These are phyloP conservation scores for Gaeumannomyces tritici DNA, from an alignment of 2,329 filamentous ascomycete species.

Conservation along the genomic window DNA sequence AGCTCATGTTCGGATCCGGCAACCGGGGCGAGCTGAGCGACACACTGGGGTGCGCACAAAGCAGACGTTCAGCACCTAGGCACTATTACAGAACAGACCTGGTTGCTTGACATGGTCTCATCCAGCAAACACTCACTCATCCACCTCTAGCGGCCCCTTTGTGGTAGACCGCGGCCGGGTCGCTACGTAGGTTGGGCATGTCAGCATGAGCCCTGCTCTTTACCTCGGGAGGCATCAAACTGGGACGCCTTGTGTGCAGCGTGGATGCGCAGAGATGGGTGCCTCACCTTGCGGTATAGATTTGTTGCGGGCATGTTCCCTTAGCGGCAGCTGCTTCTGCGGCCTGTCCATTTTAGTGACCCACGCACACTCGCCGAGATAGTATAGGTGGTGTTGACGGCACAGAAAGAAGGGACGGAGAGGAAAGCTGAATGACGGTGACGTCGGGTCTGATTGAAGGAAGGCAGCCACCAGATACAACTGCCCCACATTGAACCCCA, in stretches of 20 bases:
- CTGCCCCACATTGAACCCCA: not conserved
- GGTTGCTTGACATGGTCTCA: not conserved
- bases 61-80: not conserved
- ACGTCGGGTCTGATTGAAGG: not conserved
- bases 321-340: not conserved
- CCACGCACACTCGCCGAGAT: not conserved
- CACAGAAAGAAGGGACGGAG: not conserved
- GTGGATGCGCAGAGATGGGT: not conserved
- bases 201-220: not conserved
- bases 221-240: not conserved
- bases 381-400: not conserved
- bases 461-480: no score
- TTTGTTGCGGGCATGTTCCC: conserved; percentile 1
- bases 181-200: not conserved
- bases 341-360: not conserved
- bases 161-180: conserved; percentile 1
- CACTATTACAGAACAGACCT: not conserved
- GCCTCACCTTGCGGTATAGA: not conserved
- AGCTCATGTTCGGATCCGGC: not conserved
- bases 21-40: conserved; percentile 1
- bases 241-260: not conserved
- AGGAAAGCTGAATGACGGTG: not conserved
- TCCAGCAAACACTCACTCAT: conserved; percentile 1
- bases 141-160: conserved; percentile 1
- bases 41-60: not conserved